Evolutionary conservation across 768 basidiomycete species (phyloP).

Genomic region (Nevesoporus exiguus): DNA sequence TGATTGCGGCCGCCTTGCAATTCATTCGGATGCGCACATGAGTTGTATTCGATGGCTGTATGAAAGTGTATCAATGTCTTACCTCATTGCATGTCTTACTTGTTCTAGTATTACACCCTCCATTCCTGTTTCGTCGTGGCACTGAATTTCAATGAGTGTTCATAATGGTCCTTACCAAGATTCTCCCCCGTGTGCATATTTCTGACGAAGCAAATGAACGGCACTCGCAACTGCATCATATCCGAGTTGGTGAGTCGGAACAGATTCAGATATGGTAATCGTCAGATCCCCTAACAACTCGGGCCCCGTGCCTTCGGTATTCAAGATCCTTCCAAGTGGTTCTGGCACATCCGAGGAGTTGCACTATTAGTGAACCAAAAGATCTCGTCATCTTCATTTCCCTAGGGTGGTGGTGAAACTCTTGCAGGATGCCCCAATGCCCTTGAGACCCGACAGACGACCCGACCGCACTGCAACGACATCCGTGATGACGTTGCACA

Average conservation of each 20-base stretch:
- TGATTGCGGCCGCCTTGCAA: slow-evolving; percentile 23
- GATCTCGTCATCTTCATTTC: not conserved
- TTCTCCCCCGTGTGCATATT: not conserved
- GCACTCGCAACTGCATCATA: not conserved
- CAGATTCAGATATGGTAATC: not conserved
- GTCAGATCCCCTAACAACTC: not conserved
- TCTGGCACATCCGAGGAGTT: not conserved
- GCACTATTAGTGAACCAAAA: not conserved
- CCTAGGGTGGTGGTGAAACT: not conserved
- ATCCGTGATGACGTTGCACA: slow-evolving; percentile 2
- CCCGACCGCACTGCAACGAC: not conserved
- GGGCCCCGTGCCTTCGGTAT: not conserved
- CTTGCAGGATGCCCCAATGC: not conserved
- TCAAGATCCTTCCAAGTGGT: not conserved
- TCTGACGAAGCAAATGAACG: slow-evolving; percentile 1
- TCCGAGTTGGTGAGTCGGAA: not conserved
- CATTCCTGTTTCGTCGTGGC: slow-evolving; percentile 14
- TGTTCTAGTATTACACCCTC: slow-evolving; percentile 34
- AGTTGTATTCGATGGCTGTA: slow-evolving; percentile 33
- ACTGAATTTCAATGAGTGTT: slow-evolving; percentile 20
- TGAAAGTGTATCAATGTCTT: slow-evolving; percentile 33
- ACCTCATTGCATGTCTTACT: slow-evolving; percentile 28
- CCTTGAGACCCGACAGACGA: slow-evolving; percentile 7
- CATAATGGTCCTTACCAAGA: slow-evolving; percentile 1
- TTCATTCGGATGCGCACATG: slow-evolving; percentile 20